Evolutionary conservation across 1,284 basidiomycete genomes (phyloP).

Genomic region (Cronartium quercuum): DNA sequence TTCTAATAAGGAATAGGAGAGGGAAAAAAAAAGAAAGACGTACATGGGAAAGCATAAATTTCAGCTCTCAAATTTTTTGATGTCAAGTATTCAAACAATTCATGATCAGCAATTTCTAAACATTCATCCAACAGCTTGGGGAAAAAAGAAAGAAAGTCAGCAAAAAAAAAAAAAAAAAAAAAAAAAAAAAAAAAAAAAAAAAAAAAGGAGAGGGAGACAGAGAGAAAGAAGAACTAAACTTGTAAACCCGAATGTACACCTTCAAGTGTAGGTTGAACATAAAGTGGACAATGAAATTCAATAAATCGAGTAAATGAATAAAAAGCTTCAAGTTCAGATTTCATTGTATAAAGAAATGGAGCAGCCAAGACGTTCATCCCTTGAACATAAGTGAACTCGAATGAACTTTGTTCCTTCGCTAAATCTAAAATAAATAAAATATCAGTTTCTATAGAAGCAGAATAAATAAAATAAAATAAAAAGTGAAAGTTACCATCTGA

Average conservation of each 20-base stretch:
- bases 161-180: neutral
- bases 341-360: conserved; percentile 92
- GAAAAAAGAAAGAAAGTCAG: neutral
- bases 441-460: too few species aligned
- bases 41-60: conserved; percentile 94
- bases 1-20: neutral
- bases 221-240: conserved; percentile 57
- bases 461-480: neutral
- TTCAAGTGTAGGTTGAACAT: conserved; percentile 88
- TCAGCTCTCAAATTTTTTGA: conserved; percentile 94
- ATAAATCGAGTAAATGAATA: conserved; percentile 92
- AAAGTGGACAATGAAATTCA: conserved; percentile 82
- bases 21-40: conserved; percentile 47
- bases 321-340: conserved; percentile 91
- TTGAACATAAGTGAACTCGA: conserved; percentile 35
- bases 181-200: too few species aligned
- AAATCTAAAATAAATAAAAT: too few species aligned
- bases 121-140: conserved; percentile 80
- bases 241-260: conserved; percentile 86
- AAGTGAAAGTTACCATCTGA: conserved; percentile 60
- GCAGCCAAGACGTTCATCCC: conserved; percentile 96
- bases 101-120: conserved; percentile 78
- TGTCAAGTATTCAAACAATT: conserved; percentile 71
- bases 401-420: neutral
- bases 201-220: too few species aligned